A percentile compares a stretch with the other conserved stretches of the same genome.
phyloP scores from a whole-genome alignment of 2,329 filamentous ascomycete genomes.

The Cladosporium phlei region DNA sequence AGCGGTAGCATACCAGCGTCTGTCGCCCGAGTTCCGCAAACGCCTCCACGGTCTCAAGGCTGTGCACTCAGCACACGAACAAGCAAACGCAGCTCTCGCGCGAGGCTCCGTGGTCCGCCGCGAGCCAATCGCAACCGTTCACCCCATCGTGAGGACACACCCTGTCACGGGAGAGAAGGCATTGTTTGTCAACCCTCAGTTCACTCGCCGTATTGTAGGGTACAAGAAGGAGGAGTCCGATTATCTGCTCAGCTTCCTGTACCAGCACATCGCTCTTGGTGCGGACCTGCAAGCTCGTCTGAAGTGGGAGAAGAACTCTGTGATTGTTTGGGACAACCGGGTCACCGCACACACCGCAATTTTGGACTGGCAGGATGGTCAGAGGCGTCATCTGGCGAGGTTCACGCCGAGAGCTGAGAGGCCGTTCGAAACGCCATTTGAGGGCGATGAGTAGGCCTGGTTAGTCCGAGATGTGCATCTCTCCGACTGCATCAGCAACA shows the following conservation, averaged over 20 bases:
- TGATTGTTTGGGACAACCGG: slow-evolving; percentile 83
- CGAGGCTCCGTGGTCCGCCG: slow-evolving; percentile 67
- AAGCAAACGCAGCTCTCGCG: slow-evolving; percentile 64
- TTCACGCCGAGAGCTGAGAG: slow-evolving; percentile 78
- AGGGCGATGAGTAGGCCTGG: slow-evolving; percentile 24
- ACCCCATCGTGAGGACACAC: slow-evolving; percentile 77
- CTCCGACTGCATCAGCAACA: too few relatives aligned
- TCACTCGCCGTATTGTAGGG: slow-evolving; percentile 75
- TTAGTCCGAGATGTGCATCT: too few relatives aligned
- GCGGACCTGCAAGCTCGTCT: slow-evolving; percentile 70
- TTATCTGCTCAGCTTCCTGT: slow-evolving; percentile 69
- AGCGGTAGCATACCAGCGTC: slow-evolving; percentile 72
- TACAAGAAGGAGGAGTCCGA: slow-evolving; percentile 86
- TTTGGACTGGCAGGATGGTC: slow-evolving; percentile 75
- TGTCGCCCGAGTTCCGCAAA: slow-evolving; percentile 74
- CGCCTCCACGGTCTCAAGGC: slow-evolving; percentile 75
- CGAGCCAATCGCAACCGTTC: slow-evolving; percentile 68
- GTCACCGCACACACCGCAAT: slow-evolving; percentile 74
- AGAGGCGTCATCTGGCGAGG: slow-evolving; percentile 72
- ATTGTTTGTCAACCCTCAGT: slow-evolving; percentile 77
- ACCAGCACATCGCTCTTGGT: slow-evolving; percentile 66
- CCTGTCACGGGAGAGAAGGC: slow-evolving; percentile 78
- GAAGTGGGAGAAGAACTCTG: slow-evolving; percentile 73
- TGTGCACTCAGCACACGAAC: slow-evolving; percentile 74
- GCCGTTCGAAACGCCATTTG: slow-evolving; percentile 62